Conservation (phyloP, 129 eudicot genomes). For the Arctium minus region DNA sequence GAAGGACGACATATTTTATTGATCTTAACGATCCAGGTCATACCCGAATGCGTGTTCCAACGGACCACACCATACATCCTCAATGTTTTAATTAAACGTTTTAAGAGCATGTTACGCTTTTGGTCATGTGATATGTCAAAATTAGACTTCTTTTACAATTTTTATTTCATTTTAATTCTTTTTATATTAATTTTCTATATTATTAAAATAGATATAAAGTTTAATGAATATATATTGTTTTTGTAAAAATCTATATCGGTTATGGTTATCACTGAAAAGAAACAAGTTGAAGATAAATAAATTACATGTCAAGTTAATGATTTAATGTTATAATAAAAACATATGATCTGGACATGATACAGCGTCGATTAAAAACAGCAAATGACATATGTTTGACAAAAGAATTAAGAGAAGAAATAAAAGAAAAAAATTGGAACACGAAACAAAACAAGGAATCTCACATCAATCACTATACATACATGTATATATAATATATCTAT, state of each 20-base stretch:
- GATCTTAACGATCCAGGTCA: neutral
- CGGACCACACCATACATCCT: neutral
- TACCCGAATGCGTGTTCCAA: neutral
- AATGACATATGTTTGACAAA: neutral
- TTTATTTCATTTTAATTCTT: no score
- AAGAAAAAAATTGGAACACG: neutral
- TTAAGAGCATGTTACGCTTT: no score
- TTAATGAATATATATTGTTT: neutral
- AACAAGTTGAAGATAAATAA: neutral
- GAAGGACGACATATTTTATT: neutral
- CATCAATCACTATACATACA: neutral
- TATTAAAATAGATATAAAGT: neutral
- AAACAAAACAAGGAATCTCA: neutral
- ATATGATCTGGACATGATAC: neutral
- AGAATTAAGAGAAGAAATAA: neutral
- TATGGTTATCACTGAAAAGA: neutral
- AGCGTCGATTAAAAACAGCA: neutral
- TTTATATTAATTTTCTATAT: neutral
- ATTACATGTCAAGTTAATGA: neutral
- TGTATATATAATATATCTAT: no score
- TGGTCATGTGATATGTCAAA: neutral
- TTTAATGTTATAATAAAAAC: neutral
- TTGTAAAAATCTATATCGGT: neutral
- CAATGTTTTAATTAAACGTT: neutral
- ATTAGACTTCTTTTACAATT: neutral